Base-by-base conservation (phyloP, 306 rosid species). In the Inga oerstediana region DNA sequence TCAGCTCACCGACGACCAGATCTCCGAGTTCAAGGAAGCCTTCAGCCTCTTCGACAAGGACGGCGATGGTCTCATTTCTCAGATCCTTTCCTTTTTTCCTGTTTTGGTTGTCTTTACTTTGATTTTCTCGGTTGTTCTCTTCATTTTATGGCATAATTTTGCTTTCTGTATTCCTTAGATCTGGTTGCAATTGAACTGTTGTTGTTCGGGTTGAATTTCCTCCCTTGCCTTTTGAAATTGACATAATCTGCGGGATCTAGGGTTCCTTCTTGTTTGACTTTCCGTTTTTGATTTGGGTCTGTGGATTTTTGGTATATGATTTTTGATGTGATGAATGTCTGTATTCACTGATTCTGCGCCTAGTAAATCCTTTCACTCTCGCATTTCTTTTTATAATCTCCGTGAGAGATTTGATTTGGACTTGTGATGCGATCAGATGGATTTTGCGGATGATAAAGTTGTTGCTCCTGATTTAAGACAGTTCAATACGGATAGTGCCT, bases 41-140 rank as follows among this genome's bases (percentile, higher is more conserved):
- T 92, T 92, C 81, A 90, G 94, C 85, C 97, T 92, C 34, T 92
- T 92, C 89, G 97, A 92, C 77, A 92, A 92, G 93, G 97, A 92
- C 9, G 97, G 97, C 89, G 94, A 92, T 88, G 97, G 97, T 92
- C 61, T 89, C 78, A 4, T 88, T 81, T 82, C 89, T 90, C 82
- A 72, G 88, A 89, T 90, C 90, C 82, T 72, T 48, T 72, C 41
- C 1, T 8, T 3, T 5, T 22, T 24, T 22, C n/a, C 1, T 10
- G 4, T 13, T 49, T 49, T 49, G 2, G 14, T 49, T 14, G 3
- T 4, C 78, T 79, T 30, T 75, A 17, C 7, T 4, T 45, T 32
- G n/a, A 0, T 12, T 6, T 15, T 1, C 0, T 49, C 7, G 44
- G n/a, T 5, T 34, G 30, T 44, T 45, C 22, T 22, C 8, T 32